Conservation (phyloP, 225 moss, liverwort and hornwort species). For the Asterella californica region DNA sequence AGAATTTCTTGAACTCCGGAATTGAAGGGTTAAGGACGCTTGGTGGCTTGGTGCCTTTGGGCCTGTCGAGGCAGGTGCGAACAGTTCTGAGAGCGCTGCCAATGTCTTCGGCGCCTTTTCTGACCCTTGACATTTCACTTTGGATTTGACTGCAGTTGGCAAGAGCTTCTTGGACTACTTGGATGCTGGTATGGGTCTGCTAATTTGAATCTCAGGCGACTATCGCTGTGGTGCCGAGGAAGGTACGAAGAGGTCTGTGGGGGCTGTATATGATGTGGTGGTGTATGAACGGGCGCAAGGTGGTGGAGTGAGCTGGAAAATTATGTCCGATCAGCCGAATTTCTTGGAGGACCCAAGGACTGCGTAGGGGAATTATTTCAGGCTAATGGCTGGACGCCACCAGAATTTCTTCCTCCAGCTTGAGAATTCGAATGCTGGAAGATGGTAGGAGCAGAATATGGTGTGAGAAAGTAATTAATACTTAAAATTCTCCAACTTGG, state of each 20-base stretch:
- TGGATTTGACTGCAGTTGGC: background rate
- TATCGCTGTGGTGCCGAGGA: background rate
- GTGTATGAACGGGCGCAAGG: background rate
- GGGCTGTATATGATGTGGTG: background rate
- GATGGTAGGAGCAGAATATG: background rate
- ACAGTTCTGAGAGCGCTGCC: background rate
- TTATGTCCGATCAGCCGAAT: background rate
- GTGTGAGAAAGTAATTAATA: background rate
- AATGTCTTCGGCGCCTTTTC: background rate
- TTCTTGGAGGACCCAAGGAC: background rate
- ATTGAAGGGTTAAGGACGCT: background rate
- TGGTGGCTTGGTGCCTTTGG: background rate
- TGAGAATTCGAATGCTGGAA: background rate
- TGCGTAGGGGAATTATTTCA: background rate
- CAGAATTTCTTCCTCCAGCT: background rate
- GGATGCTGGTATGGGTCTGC: background rate
- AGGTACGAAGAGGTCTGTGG: background rate
- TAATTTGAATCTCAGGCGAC: background rate
- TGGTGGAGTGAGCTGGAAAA: background rate
- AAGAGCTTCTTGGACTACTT: too few species aligned
- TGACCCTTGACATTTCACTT: too few species aligned
- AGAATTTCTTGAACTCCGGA: background rate
- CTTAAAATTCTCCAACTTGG: background rate
- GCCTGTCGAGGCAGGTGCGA: background rate
- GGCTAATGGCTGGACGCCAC: background rate